phyloP scores from a whole-genome alignment of 495 filamentous ascomycete species.

The Haplographium delicatum region DNA sequence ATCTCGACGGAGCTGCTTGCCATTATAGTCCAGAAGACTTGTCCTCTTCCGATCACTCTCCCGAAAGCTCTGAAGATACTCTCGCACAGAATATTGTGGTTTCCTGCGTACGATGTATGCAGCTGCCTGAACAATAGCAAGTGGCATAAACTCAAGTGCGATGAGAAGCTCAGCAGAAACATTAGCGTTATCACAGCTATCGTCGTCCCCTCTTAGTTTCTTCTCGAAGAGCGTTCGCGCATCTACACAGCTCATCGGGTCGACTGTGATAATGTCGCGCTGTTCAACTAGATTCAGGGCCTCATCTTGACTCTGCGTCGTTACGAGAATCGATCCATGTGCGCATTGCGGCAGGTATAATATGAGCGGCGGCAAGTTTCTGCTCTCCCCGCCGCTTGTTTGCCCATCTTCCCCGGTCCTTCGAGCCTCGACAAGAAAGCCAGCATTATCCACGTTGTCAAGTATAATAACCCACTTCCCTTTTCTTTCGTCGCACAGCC shows the following conservation, averaged over 20 bases:
- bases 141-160: constrained; percentile 42
- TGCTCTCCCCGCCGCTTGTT: not conserved
- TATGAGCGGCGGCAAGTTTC: not conserved
- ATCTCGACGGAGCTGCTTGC: constrained; percentile 35
- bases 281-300: constrained; percentile 27
- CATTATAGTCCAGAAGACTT: constrained; percentile 32
- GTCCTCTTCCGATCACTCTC: constrained; percentile 30
- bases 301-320: constrained; percentile 28
- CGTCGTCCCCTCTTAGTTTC: constrained; percentile 24
- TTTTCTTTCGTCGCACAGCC: constrained; percentile 28
- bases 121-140: constrained; percentile 46
- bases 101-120: constrained; percentile 32
- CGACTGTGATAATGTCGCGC: constrained; percentile 34
- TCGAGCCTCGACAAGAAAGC: constrained; percentile 17
- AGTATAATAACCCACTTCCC: constrained; percentile 35
- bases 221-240: constrained; percentile 33
- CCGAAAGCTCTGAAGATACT: constrained; percentile 30
- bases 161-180: constrained; percentile 30
- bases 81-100: constrained; percentile 26
- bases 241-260: constrained; percentile 29
- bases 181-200: constrained; percentile 1
- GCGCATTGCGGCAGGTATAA: constrained; percentile 23
- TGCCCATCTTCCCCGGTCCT: not conserved
- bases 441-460: constrained; percentile 35
- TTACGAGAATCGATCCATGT: constrained; percentile 35